phyloP scores from a whole-genome alignment of 164 flowering plant species.

The Aristolochia fimbriata region DNA sequence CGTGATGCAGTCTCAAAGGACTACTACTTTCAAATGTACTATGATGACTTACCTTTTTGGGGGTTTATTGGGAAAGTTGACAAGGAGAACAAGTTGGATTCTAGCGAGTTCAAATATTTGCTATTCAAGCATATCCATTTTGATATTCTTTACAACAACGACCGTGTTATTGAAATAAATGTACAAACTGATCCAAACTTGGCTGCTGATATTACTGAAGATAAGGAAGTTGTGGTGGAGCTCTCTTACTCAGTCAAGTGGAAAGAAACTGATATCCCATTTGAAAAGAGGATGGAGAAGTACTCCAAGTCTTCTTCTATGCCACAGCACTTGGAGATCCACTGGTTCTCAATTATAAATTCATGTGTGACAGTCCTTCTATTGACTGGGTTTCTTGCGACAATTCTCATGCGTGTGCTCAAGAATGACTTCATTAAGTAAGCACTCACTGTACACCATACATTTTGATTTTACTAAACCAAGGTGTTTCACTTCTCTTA shows the following conservation, averaged over 20 bases:
- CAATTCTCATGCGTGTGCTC: constrained; percentile 25
- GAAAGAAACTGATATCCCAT: constrained; percentile 24
- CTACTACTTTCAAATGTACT: constrained; percentile 25
- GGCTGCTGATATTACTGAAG: constrained; percentile 22
- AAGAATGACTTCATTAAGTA: constrained; percentile 27
- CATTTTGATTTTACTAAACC: neutral
- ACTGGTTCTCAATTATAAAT: constrained; percentile 25
- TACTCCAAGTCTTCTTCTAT: constrained; percentile 21
- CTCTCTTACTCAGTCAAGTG: constrained; percentile 27
- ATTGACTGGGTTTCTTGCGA: constrained; percentile 22
- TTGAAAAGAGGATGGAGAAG: constrained; percentile 31
- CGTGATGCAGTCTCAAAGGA: constrained; percentile 16
- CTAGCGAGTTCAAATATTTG: constrained; percentile 14
- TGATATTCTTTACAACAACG: constrained; percentile 17
- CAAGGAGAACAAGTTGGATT: constrained; percentile 15
- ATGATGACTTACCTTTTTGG: constrained; percentile 24
- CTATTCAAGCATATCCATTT: constrained; percentile 20
- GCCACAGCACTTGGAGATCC: constrained; percentile 29
- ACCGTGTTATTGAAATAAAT: constrained; percentile 19
- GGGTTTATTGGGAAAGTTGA: constrained; percentile 24
- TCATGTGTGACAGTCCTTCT: constrained; percentile 27
- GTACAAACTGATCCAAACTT: constrained; percentile 15
- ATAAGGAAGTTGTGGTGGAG: constrained; percentile 22
- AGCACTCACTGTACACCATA: neutral
- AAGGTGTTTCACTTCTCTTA: too few relatives aligned